Base-by-base conservation (phyloP, 2,329 filamentous ascomycete species). In the Fonsecaea pedrosoi region DNA sequence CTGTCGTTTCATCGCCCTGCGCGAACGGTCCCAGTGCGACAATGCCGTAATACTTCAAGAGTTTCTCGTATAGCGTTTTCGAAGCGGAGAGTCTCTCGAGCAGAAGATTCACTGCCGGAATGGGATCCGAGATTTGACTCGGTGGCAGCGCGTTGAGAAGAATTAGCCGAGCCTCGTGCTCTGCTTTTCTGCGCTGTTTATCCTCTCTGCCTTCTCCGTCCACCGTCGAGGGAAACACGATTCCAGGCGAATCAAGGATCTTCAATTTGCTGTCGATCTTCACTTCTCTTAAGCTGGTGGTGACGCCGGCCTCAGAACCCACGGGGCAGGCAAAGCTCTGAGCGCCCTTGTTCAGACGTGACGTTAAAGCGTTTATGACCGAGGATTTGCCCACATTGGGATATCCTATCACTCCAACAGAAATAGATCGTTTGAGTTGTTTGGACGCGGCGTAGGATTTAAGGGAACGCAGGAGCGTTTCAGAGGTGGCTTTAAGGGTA, bases 321-420 rank as follows among this genome's bases (percentile, higher is more conserved):
- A 92, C 91, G 1, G 94, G 94, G 78, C 93, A 97, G 53, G 92
- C 91, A 40, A 85, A 84, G 72, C 85, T 82, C 72, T 79, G 77
- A 54, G 81, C 81, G 42, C 86, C 87, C 71, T 84, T 83, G 75
- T 86, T 88, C 73, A 97, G 83, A 42, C 92, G 87, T 42, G 91
- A 89, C 21, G 92, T 90, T 64, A 97, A 88, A 15, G 93, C 92
- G 78, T 97, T 97, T 85, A 97, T 97, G 74, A 97, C 92, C 59
- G 93, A 97, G 34, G 92, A 96, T 83, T 97, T 97, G 77, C 94
- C 94, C 67, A 97, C 94, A 77, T 97, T 97, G 74, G 94, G 94
- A 78, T 97, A 97, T 34, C 94, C 94, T 73, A 97, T 96, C 69
- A 97, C 92, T 71, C 94, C 94, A 68, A 97, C 94, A 21, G 92